These are phyloP conservation scores for Phytopythium chamaehyphon DNA, from an alignment of 352 stramenopile genomes.

Conservation along the genomic window DNA sequence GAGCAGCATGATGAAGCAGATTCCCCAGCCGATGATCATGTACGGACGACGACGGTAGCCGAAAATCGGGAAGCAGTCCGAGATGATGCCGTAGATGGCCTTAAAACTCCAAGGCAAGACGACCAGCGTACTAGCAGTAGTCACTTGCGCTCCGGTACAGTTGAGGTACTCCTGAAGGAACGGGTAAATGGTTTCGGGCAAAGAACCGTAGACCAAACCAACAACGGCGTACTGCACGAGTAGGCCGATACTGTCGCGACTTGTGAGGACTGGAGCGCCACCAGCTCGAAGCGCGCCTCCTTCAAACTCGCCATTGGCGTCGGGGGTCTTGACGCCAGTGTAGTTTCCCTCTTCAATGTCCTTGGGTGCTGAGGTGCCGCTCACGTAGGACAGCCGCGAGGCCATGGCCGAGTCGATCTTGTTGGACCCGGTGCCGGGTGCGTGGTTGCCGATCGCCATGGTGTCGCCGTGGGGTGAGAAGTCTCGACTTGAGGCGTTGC, in stretches of 20 bases:
- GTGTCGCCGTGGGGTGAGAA: not conserved
- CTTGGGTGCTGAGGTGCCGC: slow-evolving; percentile 13
- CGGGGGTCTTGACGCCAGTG: slow-evolving; percentile 23
- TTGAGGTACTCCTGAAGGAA: slow-evolving; percentile 53
- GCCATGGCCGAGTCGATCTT: slow-evolving; percentile 23
- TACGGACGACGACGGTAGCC: slow-evolving; percentile 60
- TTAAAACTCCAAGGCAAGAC: slow-evolving; percentile 60
- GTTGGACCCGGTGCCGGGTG: slow-evolving; percentile 13
- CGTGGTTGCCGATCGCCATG: slow-evolving; percentile 19
- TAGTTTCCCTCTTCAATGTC: slow-evolving; percentile 22
- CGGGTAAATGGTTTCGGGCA: slow-evolving; percentile 45
- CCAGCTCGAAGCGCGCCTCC: slow-evolving; percentile 30
- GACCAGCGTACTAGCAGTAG: slow-evolving; percentile 41
- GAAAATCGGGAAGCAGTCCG: slow-evolving; percentile 46
- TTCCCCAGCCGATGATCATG: slow-evolving; percentile 52
- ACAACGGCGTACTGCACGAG: slow-evolving; percentile 48
- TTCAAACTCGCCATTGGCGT: slow-evolving; percentile 20
- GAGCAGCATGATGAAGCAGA: slow-evolving; percentile 42
- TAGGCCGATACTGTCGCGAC: slow-evolving; percentile 35
- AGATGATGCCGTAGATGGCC: slow-evolving; percentile 59
- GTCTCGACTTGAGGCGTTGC: slow-evolving; percentile 7
- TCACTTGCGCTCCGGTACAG: slow-evolving; percentile 40
- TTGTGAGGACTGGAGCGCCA: slow-evolving; percentile 28
- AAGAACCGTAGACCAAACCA: slow-evolving; percentile 38
- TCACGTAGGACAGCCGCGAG: slow-evolving; percentile 28